These are phyloP conservation scores for Myxozyma vanderwaltii DNA, from an alignment of 805 yeast genomes.

Conservation along the genomic window DNA sequence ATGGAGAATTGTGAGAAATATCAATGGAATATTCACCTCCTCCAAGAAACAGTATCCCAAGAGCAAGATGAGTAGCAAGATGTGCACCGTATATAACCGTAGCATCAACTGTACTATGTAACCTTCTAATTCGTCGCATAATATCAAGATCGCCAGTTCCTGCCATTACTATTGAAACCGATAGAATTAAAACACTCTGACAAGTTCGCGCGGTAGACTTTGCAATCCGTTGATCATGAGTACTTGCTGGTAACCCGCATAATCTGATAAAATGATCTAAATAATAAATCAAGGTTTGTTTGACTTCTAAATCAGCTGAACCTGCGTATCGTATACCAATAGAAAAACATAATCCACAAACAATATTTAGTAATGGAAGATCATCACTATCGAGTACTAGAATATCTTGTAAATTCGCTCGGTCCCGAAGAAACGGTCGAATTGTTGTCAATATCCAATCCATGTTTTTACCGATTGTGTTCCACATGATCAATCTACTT, in stretches of 20 bases:
- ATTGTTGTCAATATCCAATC: conserved; percentile 63
- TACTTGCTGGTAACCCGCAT: conserved; percentile 47
- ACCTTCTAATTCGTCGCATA: conserved; percentile 67
- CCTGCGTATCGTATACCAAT: conserved; percentile 80
- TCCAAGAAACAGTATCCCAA: conserved; percentile 87
- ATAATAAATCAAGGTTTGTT: conserved; percentile 56
- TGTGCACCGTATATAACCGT: conserved; percentile 63
- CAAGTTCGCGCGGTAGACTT: conserved; percentile 56
- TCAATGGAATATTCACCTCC: conserved; percentile 88
- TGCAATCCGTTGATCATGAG: conserved; percentile 62
- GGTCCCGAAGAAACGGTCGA: conserved; percentile 49
- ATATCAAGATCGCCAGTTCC: conserved; percentile 87
- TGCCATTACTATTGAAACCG: conserved; percentile 77
- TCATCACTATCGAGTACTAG: conserved; percentile 57
- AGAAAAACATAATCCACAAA: conserved; percentile 75
- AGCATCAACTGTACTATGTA: conserved; percentile 56
- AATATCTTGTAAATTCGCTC: conserved; percentile 21
- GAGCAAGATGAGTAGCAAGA: conserved; percentile 74
- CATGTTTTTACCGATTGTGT: conserved; percentile 50
- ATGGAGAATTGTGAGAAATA: conserved; percentile 42
- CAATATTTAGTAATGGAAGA: conserved; percentile 60
- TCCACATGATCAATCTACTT: conserved; percentile 72
- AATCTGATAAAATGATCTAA: conserved; percentile 56
- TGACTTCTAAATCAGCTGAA: conserved; percentile 55
- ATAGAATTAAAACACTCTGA: conserved; percentile 61